Evolutionary conservation across 108 stramenopile species (phyloP).

Genomic region (Chaetoceros muelleri): DNA sequence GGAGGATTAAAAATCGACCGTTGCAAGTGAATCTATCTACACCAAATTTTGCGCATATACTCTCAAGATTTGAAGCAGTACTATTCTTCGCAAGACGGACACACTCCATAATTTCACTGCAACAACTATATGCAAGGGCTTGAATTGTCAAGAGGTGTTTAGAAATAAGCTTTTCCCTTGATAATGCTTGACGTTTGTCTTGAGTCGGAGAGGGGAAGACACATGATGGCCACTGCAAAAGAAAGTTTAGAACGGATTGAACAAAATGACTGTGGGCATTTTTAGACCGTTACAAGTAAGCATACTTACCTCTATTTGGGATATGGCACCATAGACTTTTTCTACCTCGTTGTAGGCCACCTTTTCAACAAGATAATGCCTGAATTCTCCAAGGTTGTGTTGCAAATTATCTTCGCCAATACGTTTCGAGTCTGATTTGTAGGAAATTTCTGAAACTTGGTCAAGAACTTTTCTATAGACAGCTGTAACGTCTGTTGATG

Average conservation of each 20-base stretch:
- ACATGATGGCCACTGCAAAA: conserved; percentile 69
- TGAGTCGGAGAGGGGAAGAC: conserved; percentile 56
- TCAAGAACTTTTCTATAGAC: conserved; percentile 77
- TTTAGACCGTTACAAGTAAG: neutral
- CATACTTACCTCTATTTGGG: conserved; percentile 41
- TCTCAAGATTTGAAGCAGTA: too few relatives aligned
- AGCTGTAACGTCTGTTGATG: conserved; percentile 47
- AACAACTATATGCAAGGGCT: conserved; percentile 67
- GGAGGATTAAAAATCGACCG: conserved; percentile 49
- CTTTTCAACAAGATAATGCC: conserved; percentile 74
- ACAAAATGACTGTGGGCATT: neutral
- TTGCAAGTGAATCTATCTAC: conserved; percentile 28
- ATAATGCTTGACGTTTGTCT: conserved; percentile 58
- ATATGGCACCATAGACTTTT: conserved; percentile 42
- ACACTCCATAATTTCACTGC: conserved; percentile 36
- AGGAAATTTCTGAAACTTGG: conserved; percentile 52
- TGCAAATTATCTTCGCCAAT: conserved; percentile 56
- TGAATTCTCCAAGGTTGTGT: conserved; percentile 67
- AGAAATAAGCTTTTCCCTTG: conserved; percentile 66
- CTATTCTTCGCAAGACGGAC: too few relatives aligned
- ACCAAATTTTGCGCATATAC: conserved; percentile 58
- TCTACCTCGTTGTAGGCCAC: conserved; percentile 55
- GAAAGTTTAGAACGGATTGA: too few relatives aligned
- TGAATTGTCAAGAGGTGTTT: conserved; percentile 68
- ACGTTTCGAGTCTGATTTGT: conserved; percentile 63